Percentiles rank a stretch among this genome's conserved stretches.
phyloP scores from a whole-genome alignment of 1,284 basidiomycete species.

The Sutorius eximius region DNA sequence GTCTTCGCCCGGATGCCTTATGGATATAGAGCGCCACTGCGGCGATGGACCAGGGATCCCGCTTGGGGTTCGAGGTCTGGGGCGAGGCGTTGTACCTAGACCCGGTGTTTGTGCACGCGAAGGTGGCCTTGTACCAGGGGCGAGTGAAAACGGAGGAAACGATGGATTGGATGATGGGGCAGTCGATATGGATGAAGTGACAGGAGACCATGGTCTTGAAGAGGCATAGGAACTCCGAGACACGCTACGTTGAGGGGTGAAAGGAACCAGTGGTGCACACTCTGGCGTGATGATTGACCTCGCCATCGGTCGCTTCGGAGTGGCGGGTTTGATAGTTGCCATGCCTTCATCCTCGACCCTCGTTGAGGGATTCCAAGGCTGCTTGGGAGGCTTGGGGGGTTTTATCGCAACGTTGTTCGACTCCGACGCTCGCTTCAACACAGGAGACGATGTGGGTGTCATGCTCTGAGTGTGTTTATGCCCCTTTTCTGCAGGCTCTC shows the following conservation, averaged over 20 bases:
- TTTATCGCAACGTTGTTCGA: constrained; percentile 47
- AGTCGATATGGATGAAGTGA: constrained; percentile 70
- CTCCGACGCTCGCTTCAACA: constrained; percentile 34
- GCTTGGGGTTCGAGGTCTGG: constrained; percentile 73
- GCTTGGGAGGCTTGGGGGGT: constrained; percentile 42
- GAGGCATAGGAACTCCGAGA: constrained; percentile 76
- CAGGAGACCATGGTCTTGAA: constrained; percentile 76
- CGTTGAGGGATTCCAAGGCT: constrained; percentile 78
- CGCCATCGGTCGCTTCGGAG: constrained; percentile 50
- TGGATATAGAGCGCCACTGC: constrained; percentile 49
- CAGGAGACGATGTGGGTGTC: constrained; percentile 65
- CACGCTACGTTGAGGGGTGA: constrained; percentile 52
- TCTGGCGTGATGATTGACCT: constrained; percentile 41
- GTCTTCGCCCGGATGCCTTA: constrained; percentile 49
- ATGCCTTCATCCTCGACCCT: constrained; percentile 56
- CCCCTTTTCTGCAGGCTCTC: constrained; percentile 46
- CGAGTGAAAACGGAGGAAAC: constrained; percentile 43
- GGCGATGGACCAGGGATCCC: constrained; percentile 64
- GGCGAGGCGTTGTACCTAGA: constrained; percentile 50
- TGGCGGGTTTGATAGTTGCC: constrained; percentile 48
- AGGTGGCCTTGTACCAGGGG: constrained; percentile 41
- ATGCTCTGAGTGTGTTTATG: constrained; percentile 72
- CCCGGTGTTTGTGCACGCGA: constrained; percentile 40
- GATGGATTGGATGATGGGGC: constrained; percentile 57
- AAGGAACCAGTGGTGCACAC: constrained; percentile 49